Evolutionary conservation across 1,284 basidiomycete genomes (phyloP), one percentile per base, ranked within the genome.

Genomic region (Apiotrichum mycotoxinovorans): DNA sequence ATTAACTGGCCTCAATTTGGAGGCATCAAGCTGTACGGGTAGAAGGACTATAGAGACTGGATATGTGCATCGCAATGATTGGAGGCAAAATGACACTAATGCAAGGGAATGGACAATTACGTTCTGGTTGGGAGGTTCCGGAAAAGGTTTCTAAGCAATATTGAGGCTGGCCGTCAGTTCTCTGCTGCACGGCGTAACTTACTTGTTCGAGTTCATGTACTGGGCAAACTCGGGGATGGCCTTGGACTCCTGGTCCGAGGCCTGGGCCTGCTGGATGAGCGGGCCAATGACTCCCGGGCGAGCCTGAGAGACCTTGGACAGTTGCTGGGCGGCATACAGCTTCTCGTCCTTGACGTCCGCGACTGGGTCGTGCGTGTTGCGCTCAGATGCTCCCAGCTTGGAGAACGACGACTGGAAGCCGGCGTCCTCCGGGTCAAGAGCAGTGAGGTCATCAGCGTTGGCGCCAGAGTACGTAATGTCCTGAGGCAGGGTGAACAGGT

Each of bases 321-420:
- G 57, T 53, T 75, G 67, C 42, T 65, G 66, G 33, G 68, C 70
- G 18, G 80, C 70, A 60, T 72, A 79, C 43, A 65, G 61, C 62
- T 76, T 76, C 30, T 71, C 70, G 52, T 82, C 80, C 12, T 64
- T 60, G 17, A 81, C 69, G 22, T 72, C 68, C 7, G 69, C 68
- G 23, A 79, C 75, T 0, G 80, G 77, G 61, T 82, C 80, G 27
- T 71, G 65, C 14, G 65, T 65, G 1, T 66, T 63, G 26, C 70
- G 69, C 65, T 81, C 79, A 18, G 88, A 87, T 0, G 95, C 90
- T 0, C 91, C 92, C 12, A 98, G 83, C 46, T 88, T 84, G 53
- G 92, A 93, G 78, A 95, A 98, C 2, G 88, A 87, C 0, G 89
- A 89, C 73, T 98, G 95, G 79, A 97, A 98, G 0, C 91, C 90